Conservation (phyloP, 2,329 filamentous ascomycete species). For the Colletotrichum tropicicola region DNA sequence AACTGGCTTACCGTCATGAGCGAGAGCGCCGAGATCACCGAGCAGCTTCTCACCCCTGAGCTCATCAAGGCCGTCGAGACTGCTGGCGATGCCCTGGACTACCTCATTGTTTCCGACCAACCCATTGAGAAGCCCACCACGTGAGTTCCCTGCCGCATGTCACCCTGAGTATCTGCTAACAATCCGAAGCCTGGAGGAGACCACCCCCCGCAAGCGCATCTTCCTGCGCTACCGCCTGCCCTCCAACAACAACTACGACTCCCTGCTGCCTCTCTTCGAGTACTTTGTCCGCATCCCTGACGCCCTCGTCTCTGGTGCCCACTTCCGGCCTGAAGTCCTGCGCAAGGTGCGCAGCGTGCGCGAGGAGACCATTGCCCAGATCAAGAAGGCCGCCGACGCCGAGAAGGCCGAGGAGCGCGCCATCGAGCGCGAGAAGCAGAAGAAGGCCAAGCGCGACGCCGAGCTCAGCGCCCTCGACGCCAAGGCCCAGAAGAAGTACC, state of each 20-base stretch:
- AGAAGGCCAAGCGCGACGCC: constrained; percentile 90
- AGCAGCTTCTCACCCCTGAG: constrained; percentile 86
- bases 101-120: constrained; percentile 89
- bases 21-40: constrained; percentile 94
- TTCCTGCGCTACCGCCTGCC: constrained; percentile 80
- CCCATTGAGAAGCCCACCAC: constrained; percentile 86
- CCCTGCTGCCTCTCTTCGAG: constrained; percentile 78
- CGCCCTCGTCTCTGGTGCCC: constrained; percentile 76
- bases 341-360: constrained; percentile 84
- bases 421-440: constrained; percentile 76
- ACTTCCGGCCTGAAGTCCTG: constrained; percentile 90
- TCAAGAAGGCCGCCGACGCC: constrained; percentile 83
- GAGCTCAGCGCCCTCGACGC: constrained; percentile 80
- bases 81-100: constrained; percentile 85
- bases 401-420: constrained; percentile 82
- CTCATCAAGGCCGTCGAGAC: constrained; percentile 80
- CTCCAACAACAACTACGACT: constrained; percentile 68
- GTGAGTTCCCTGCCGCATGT: constrained; percentile 58
- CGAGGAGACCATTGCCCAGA: constrained; percentile 81
- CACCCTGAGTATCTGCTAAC: background rate
- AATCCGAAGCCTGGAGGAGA: constrained; percentile 79
- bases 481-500: constrained; percentile 86
- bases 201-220: constrained; percentile 84
- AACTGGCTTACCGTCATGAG: constrained; percentile 94
- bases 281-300: constrained; percentile 90